Evolutionary conservation across 2,329 filamentous ascomycete species (phyloP).

Genomic region (Lasiodiplodia theobromae): DNA sequence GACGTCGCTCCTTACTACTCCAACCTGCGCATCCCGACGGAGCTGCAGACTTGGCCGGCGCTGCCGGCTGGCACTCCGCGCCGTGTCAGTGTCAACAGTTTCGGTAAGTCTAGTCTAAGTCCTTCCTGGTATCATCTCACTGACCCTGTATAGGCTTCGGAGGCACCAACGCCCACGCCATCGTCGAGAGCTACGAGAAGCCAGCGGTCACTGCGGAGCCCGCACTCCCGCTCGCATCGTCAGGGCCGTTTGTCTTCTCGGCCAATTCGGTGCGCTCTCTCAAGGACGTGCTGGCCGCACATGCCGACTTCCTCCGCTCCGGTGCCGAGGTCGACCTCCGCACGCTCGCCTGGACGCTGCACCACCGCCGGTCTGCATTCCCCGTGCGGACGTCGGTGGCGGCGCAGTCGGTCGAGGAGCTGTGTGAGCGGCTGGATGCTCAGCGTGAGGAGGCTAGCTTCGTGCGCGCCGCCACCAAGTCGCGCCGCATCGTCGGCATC

Average conservation of each 20-base stretch:
- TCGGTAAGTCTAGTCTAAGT: conserved; percentile 1
- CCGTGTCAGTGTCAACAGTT: conserved; percentile 32
- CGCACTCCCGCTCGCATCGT: conserved; percentile 14
- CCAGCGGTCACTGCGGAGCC: conserved; percentile 25
- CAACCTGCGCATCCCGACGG: conserved; percentile 29
- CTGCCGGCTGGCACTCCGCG: conserved; percentile 12
- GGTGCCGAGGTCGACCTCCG: too few relatives aligned
- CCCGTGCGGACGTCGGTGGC: too few relatives aligned
- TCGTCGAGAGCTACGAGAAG: conserved; percentile 27
- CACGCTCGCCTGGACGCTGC: too few relatives aligned
- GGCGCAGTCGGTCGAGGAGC: too few relatives aligned
- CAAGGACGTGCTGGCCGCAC: too few relatives aligned
- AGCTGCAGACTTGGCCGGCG: conserved; percentile 30
- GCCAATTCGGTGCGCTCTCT: too few relatives aligned
- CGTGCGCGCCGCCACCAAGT: background rate
- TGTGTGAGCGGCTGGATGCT: conserved; percentile 2
- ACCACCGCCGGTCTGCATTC: too few relatives aligned
- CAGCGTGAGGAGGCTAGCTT: background rate
- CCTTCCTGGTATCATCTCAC: too few relatives aligned
- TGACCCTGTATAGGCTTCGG: conserved; percentile 25
- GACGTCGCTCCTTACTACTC: conserved; percentile 34
- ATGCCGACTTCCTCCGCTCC: too few relatives aligned
- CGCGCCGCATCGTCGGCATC: conserved; percentile 37
- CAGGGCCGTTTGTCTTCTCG: conserved; percentile 11
- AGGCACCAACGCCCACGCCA: conserved; percentile 32